Evolutionary conservation across 2,329 filamentous ascomycete genomes (phyloP), one percentile per base, ranked within the genome.

Genomic region (Trichoderma atroviride): DNA sequence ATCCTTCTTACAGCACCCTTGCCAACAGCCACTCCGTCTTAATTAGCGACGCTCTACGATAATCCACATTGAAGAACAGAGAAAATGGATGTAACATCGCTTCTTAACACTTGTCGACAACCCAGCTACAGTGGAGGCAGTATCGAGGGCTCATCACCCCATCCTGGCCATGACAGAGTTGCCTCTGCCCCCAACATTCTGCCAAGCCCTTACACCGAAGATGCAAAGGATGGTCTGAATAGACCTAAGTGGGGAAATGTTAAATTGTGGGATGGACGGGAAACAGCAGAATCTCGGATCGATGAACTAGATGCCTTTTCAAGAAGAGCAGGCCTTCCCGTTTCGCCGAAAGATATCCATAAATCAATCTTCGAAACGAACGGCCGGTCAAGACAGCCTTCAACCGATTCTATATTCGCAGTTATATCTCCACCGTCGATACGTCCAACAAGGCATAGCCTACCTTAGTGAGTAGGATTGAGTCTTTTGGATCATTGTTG

Each of bases 231-330:
- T 27, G 27, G 37, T 3, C 16, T 29, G 40, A 50, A 29, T n/a
- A 53, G 35, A 70, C 73, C 31, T 72, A 69, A 71, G 73, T 74
- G 56, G 37, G 72, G 65, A 24, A 75, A 71, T 72, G 72, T 70
- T 35, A 85, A 79, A 50, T 84, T 84, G 64, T 87, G 85, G 85
- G 82, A 85, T 70, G 84, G 81, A 22, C 82, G 81, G 40, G 84
- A 84, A 53, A 86, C 84, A 71, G 83, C 82, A 29, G 77, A 86
- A 27, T 81, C 83, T 5, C 75, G 82, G 55, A 78, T 80, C 14
- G 71, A 81, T 65, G 81, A 83, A 58, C 76, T 77, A 24, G 83
- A 81, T 70, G 71, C 75, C 50, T 73, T 71, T 22, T 70, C 68
- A 55, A 43, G 22, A 52, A 71, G 74, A 31, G 63, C 73, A 7